These are phyloP conservation scores for Floccularia luteovirens DNA, from an alignment of 768 basidiomycete genomes.

Conservation along the genomic window DNA sequence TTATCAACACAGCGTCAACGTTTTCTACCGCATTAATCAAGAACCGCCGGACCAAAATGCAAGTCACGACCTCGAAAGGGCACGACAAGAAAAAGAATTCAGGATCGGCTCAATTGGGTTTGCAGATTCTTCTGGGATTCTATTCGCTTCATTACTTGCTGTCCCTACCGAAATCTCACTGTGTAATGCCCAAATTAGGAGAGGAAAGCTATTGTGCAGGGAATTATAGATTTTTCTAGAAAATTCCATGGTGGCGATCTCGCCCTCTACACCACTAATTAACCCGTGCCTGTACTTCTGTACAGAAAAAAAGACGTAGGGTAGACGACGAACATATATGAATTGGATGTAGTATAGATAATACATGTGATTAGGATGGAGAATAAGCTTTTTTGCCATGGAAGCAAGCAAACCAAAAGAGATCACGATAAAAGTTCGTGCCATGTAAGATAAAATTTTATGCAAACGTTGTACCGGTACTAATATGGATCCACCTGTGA, in stretches of 20 bases:
- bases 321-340: no score
- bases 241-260: background rate
- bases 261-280: no score
- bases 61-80: slow-evolving; percentile 45
- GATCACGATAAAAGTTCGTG: no score
- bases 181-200: slow-evolving; percentile 63
- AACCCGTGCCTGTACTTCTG: no score
- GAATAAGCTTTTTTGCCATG: no score
- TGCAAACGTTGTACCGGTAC: no score
- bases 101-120: slow-evolving; percentile 88
- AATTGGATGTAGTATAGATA: no score
- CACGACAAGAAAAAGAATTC: slow-evolving; percentile 78
- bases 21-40: slow-evolving; percentile 78
- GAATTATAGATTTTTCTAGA: slow-evolving; percentile 31
- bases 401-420: no score
- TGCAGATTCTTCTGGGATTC: slow-evolving; percentile 71
- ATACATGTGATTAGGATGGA: no score
- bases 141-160: slow-evolving; percentile 55
- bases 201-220: slow-evolving; percentile 68
- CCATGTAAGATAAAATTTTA: no score
- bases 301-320: no score
- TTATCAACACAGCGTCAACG: slow-evolving; percentile 62
- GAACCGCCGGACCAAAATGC: slow-evolving; percentile 44
- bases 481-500: no score
- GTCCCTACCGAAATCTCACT: slow-evolving; percentile 71